phyloP scores from a whole-genome alignment of 106 monocot species.

The Ottelia alismoides region DNA sequence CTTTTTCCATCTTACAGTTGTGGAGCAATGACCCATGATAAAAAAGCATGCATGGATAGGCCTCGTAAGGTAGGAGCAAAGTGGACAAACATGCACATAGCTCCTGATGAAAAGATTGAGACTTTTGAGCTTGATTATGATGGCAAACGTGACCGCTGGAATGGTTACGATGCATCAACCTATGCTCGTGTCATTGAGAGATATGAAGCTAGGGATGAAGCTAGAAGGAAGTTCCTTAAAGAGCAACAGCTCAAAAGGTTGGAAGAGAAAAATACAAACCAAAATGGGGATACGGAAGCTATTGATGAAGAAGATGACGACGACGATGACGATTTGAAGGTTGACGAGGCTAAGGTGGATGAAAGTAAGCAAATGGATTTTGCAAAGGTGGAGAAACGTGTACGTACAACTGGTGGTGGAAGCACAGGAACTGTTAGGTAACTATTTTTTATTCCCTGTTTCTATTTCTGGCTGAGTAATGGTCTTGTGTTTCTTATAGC shows the following conservation, averaged over 20 bases:
- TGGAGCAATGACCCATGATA: slow-evolving; percentile 90
- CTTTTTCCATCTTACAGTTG: slow-evolving; percentile 40
- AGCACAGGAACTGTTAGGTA: slow-evolving; percentile 99
- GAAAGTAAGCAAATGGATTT: slow-evolving; percentile 99
- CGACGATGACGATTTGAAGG: slow-evolving; percentile 72
- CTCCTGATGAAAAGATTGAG: slow-evolving; percentile 96
- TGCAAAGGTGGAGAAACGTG: slow-evolving; percentile 98
- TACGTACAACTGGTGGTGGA: slow-evolving; percentile 92
- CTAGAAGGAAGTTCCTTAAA: slow-evolving; percentile 77
- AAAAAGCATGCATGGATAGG: slow-evolving; percentile 87
- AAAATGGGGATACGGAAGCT: slow-evolving; percentile 35
- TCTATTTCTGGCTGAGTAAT: neutral
- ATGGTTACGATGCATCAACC: slow-evolving; percentile 71
- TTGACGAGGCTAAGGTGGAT: slow-evolving; percentile 96
- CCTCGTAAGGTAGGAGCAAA: slow-evolving; percentile 81
- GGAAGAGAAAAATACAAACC: slow-evolving; percentile 65
- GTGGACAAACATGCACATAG: slow-evolving; percentile 76
- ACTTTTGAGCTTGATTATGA: slow-evolving; percentile 95
- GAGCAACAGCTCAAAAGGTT: slow-evolving; percentile 89
- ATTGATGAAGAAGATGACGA: slow-evolving; percentile 26
- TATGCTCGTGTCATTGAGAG: slow-evolving; percentile 76
- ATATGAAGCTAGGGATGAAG: slow-evolving; percentile 78
- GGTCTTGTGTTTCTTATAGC: too few relatives aligned
- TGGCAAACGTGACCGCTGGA: slow-evolving; percentile 98
- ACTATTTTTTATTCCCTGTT: neutral